These are phyloP conservation scores for Tricholoma hemisulphureum DNA, from an alignment of 768 basidiomycete genomes.

Conservation along the genomic window DNA sequence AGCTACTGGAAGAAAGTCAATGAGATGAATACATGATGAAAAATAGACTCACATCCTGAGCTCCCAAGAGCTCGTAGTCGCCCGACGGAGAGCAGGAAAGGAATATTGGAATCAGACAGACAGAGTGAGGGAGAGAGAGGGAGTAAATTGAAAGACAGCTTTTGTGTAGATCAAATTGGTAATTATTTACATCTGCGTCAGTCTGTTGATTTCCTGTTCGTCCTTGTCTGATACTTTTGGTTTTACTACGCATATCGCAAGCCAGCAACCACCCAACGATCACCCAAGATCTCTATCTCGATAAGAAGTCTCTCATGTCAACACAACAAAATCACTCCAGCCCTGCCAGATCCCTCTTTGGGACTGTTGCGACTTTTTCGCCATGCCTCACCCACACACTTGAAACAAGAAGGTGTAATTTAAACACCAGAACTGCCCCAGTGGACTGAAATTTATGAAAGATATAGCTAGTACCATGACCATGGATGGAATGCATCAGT, in stretches of 20 bases:
- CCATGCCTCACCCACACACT: neutral
- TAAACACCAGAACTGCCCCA: neutral
- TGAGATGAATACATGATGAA: neutral
- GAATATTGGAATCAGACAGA: neutral
- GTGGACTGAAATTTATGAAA: neutral
- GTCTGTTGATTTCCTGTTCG: too few species aligned
- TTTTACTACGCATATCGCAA: too few species aligned
- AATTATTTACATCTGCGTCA: neutral
- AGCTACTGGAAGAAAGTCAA: conserved; percentile 8
- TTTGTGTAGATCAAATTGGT: neutral
- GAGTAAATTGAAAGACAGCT: conserved; percentile 11
- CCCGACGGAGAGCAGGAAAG: conserved; percentile 8
- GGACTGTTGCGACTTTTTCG: neutral
- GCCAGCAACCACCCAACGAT: too few species aligned
- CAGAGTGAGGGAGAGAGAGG: conserved; percentile 12
- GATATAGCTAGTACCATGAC: too few species aligned
- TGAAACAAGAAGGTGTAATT: neutral
- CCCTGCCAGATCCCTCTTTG: too few species aligned
- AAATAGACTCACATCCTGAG: conserved; percentile 10
- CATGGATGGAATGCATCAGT: too few species aligned
- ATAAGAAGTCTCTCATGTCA: too few species aligned
- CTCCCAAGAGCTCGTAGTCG: conserved; percentile 17
- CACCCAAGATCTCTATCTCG: neutral
- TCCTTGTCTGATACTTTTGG: too few species aligned
- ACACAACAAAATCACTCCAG: too few species aligned